Evolutionary conservation across 805 yeast species (phyloP), one percentile per base, ranked within the genome.

Genomic region (Alloascoidea hylecoeti): DNA sequence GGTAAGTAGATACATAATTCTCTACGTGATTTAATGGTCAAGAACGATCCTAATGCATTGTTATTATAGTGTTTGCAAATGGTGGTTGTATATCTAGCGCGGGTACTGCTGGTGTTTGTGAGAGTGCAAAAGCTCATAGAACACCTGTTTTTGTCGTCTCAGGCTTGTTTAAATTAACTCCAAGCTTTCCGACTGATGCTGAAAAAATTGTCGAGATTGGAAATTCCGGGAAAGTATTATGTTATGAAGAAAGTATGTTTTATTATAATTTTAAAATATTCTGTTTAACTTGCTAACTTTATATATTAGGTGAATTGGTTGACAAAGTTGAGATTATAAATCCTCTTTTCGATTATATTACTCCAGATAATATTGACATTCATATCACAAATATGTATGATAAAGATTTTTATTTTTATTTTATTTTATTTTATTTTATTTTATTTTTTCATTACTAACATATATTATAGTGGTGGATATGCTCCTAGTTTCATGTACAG

Each of bases 101-200:
- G 1, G 99, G 98, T 38, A 95, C 83, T 18, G 82, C 95, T 18
- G 71, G 86, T 36, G 96, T 86, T 6, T 88, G 94, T 47, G 95
- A 88, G 59, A 83, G 95, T 60, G 99, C 99, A 17, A 83, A 82
- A 53, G 95, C 84, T 52, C 89, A 83, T 56, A 72, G 75, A 52
- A 89, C 96, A n/a, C 98, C 98, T 0, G 97, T 92, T 3, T 81
- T 92, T 55, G 88, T 92, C 1, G 92, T 88, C 36, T 86, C 96
- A 2, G 98, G 97, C 35, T 66, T 89, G 39, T 92, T 83, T 65
- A 92, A 92, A 59, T 67, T 92, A 37, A 80, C 95, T 5, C 97
- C 97, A 19, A 65, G 82, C 38, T 92, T 92, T 53, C 98, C 96
- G 17, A 84, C 80, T 55, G 86, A 83, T 52, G 71, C 80, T 41